A percentile compares a stretch with the other conserved stretches of the same genome.
Conservation (phyloP, 1,284 basidiomycete species). For the Marasmius sp. region DNA sequence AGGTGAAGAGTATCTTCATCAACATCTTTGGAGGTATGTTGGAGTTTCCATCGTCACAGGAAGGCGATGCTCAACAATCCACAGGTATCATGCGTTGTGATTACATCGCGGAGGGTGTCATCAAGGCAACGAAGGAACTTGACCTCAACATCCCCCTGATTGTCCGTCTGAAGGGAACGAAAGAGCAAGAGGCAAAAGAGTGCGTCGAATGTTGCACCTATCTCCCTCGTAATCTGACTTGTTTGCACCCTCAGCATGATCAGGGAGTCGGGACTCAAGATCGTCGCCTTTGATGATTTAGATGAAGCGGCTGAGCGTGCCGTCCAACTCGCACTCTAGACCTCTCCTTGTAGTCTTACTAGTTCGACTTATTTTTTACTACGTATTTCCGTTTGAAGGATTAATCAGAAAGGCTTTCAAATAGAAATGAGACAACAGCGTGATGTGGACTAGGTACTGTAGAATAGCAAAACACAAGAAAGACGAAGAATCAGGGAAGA, state of each 20-base stretch:
- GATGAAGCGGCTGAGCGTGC: conserved; percentile 87
- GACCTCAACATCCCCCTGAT: conserved; percentile 85
- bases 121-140: conserved; percentile 95
- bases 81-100: conserved; percentile 97
- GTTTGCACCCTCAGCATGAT: conserved; percentile 68
- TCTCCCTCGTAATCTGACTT: conserved; percentile 8
- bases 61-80: not conserved
- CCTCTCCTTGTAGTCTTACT: not conserved
- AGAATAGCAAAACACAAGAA: not conserved
- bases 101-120: conserved; percentile 96
- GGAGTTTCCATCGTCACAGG: conserved; percentile 2
- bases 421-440: not conserved
- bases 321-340: conserved; percentile 65
- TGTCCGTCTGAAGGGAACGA: conserved; percentile 95
- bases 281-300: conserved; percentile 84
- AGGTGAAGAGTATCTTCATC: conserved; percentile 98
- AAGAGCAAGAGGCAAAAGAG: conserved; percentile 94
- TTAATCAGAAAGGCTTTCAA: not conserved
- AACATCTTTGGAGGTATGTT: conserved; percentile 86
- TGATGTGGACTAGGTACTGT: not conserved
- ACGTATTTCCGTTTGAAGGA: not conserved
- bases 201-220: conserved; percentile 38
- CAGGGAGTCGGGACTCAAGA: conserved; percentile 88
- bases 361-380: not conserved
- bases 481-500: not conserved